Conservation (phyloP, 495 filamentous ascomycete species). For the Glarea lozoyensis region DNA sequence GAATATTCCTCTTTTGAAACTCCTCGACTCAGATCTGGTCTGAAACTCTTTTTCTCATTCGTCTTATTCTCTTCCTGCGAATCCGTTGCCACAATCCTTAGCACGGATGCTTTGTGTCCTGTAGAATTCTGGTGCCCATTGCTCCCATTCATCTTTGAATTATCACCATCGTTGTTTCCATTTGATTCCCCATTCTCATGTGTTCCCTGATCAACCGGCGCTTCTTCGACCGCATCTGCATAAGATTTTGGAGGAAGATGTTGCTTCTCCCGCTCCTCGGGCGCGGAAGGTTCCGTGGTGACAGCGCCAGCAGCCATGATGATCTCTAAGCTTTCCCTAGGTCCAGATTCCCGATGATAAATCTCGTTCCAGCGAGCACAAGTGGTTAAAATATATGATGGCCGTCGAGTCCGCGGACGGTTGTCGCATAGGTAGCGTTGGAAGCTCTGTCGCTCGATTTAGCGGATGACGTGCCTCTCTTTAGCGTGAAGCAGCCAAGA, state of each 20-base stretch:
- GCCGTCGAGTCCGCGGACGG: too few relatives aligned
- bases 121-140: background rate
- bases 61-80: constrained; percentile 1
- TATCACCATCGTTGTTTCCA: background rate
- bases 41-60: constrained; percentile 5
- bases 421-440: too few relatives aligned
- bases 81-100: constrained; percentile 15
- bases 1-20: constrained; percentile 11
- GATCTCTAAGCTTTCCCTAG: too few relatives aligned
- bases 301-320: constrained; percentile 10
- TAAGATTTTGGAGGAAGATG: constrained; percentile 17
- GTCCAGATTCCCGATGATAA: too few relatives aligned
- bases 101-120: constrained; percentile 7
- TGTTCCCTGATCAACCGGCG: background rate
- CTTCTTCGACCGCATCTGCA: constrained; percentile 18
- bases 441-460: too few relatives aligned
- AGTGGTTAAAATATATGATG: too few relatives aligned
- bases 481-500: too few relatives aligned
- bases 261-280: constrained; percentile 11
- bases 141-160: background rate
- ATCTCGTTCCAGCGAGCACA: too few relatives aligned
- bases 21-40: constrained; percentile 13
- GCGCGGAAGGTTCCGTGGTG: constrained; percentile 7
- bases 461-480: too few relatives aligned
- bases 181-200: constrained; percentile 4